These are phyloP conservation scores for Hyphopichia homilentoma DNA, from an alignment of 805 yeast genomes.

Conservation along the genomic window DNA sequence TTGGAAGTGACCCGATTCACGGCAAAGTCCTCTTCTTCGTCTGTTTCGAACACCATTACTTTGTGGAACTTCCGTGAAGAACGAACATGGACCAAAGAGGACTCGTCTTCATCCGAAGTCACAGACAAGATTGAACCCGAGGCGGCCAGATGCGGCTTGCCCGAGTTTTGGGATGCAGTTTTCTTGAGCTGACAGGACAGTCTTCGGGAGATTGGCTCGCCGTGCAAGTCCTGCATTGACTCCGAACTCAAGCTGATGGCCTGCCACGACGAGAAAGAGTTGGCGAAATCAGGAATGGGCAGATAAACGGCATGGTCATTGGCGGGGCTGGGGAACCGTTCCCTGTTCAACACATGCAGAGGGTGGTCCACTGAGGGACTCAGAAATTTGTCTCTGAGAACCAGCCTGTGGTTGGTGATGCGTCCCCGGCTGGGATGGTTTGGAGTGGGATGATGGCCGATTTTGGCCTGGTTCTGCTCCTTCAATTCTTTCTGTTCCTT, in stretches of 20 bases:
- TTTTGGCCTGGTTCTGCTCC: no score
- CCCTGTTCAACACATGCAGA: slow-evolving; percentile 9
- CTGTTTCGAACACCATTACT: slow-evolving; percentile 41
- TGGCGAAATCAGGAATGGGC: slow-evolving; percentile 5
- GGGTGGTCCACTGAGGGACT: no score
- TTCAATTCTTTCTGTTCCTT: no score
- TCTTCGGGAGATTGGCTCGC: not conserved
- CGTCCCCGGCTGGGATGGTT: no score
- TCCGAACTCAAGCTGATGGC: slow-evolving; percentile 17
- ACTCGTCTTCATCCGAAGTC: slow-evolving; percentile 22
- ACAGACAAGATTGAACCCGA: slow-evolving; percentile 22
- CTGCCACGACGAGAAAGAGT: slow-evolving; percentile 28
- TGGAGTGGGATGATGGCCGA: slow-evolving; percentile 7
- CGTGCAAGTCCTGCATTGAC: slow-evolving; percentile 10
- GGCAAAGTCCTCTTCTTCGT: slow-evolving; percentile 26
- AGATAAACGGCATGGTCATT: no score
- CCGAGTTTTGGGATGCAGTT: not conserved
- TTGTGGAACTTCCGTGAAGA: slow-evolving; percentile 12
- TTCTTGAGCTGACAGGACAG: not conserved
- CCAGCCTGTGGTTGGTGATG: no score
- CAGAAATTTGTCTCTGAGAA: no score
- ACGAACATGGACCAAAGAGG: slow-evolving; percentile 18
- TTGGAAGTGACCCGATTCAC: not conserved
- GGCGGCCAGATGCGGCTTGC: slow-evolving; percentile 4
- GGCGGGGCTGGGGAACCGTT: slow-evolving; percentile 4